Evolutionary conservation across 192 early-diverging fungal genomes (phyloP).

Genomic region (Gonapodya prolifera): DNA sequence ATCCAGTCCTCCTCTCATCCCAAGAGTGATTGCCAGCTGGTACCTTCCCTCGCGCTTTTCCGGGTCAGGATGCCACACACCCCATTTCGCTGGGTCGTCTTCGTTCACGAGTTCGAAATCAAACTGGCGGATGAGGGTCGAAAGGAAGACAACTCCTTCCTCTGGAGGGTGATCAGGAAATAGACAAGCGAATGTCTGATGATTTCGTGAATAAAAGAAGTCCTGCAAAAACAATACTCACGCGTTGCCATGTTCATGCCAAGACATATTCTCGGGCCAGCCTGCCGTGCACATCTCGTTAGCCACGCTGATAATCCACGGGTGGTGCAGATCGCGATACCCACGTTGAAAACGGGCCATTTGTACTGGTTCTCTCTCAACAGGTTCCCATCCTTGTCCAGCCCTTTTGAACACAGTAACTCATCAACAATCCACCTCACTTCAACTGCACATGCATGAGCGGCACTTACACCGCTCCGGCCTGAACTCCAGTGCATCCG

Average conservation of each 20-base stretch:
- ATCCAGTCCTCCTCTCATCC: neutral
- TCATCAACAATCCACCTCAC: no score
- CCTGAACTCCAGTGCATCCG: neutral
- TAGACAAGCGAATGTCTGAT: no score
- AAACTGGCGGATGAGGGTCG: neutral
- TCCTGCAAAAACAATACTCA: no score
- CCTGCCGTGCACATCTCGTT: no score
- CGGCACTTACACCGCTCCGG: neutral
- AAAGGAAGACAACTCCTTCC: neutral
- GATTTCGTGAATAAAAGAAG: no score
- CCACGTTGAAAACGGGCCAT: no score
- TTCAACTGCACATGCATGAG: no score
- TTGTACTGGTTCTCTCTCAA: neutral
- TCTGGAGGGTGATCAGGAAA: no score
- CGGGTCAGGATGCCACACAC: no score
- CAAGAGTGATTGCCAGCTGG: neutral
- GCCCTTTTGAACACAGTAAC: no score
- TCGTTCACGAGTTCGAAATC: neutral
- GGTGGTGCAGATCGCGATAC: no score
- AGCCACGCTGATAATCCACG: no score
- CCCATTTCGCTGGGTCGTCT: neutral
- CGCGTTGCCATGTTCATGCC: constrained; percentile 1
- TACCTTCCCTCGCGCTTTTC: neutral
- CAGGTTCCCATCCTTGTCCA: neutral
- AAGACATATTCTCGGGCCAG: neutral